Evolutionary conservation across 352 stramenopile species (phyloP).

Genomic region (Phytophthora cactorum): DNA sequence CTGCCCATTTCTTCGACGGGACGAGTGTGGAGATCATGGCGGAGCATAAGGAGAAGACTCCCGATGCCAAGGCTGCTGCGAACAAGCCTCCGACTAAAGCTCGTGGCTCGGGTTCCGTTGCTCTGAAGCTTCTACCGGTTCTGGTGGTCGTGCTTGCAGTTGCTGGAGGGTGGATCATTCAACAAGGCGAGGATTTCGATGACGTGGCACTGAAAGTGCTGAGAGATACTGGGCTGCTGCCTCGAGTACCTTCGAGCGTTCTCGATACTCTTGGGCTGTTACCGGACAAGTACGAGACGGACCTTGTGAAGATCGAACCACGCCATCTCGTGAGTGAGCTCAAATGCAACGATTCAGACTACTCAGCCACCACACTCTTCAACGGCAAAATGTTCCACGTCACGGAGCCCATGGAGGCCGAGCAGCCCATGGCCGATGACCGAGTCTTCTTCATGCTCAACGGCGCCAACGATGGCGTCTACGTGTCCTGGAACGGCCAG

Average conservation of each 20-base stretch:
- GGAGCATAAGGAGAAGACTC: neutral
- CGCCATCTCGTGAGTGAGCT: slow-evolving; percentile 44
- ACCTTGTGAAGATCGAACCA: slow-evolving; percentile 46
- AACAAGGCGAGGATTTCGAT: slow-evolving; percentile 16
- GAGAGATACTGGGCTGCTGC: slow-evolving; percentile 18
- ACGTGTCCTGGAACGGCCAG: slow-evolving; percentile 79
- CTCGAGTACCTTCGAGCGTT: slow-evolving; percentile 4
- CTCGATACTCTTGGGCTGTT: slow-evolving; percentile 20
- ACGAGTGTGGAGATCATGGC: slow-evolving; percentile 12
- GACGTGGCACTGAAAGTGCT: slow-evolving; percentile 25
- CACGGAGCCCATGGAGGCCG: slow-evolving; percentile 62
- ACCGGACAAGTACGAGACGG: slow-evolving; percentile 65
- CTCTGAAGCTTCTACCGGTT: slow-evolving; percentile 30
- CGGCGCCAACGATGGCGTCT: slow-evolving; percentile 77
- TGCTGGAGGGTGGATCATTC: slow-evolving; percentile 20
- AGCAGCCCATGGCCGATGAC: slow-evolving; percentile 38
- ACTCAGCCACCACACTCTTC: slow-evolving; percentile 42
- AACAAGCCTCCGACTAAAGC: neutral
- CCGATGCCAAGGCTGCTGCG: neutral
- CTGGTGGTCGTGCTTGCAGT: slow-evolving; percentile 20
- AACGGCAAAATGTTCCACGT: slow-evolving; percentile 47
- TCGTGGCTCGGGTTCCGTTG: slow-evolving; percentile 2
- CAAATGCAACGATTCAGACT: slow-evolving; percentile 45
- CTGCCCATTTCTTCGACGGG: neutral
- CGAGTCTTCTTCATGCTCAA: slow-evolving; percentile 88